Evolutionary conservation across 2,329 filamentous ascomycete species (phyloP), one percentile per base, ranked within the genome.

Genomic region (Penicillium paneum): DNA sequence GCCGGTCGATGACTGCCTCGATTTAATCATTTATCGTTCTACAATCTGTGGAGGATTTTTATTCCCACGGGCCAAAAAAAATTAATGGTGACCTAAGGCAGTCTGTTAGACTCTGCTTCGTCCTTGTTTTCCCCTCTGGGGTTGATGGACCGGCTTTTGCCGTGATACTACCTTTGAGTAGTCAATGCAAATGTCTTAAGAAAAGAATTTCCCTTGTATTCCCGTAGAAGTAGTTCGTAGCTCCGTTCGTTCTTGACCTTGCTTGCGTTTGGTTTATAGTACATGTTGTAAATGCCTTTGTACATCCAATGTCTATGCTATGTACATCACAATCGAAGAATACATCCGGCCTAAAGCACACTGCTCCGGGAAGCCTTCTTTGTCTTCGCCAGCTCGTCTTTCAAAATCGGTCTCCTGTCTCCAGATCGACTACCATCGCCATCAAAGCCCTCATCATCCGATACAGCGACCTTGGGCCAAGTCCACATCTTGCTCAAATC

Each of bases 401-500:
- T 65, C 56, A 76, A 50, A n/a, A 67, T 62, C 56, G 73, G 57
- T 26, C 68, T 67, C 52, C 71, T 70, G 8, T 48, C 55, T 2
- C 72, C 73, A 17, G 72, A 73, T 8, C 72, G 66, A 54, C 71
- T 74, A 12, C 72, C 73, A 55, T 75, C 72, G 12, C 70, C 72
- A 31, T 70, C 62, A 41, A 72, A 67, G 12, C 62, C 58, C 7
- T 62, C 56, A 1, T 45, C 49, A 32, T 60, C 57, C 17, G 58
- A 57, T 19, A 59, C 61, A 24, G 58, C 54, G 6, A 52, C 59
- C 13, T 67, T 51, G 3, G 58, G 57, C 76, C 76, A 79, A 7
- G 64, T 55, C 79, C 79, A 81, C 39, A 78, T 55, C 13, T 72
- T 58, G 10, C 54, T 60, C 43, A 78, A 64, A 35, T 76, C 76